Evolutionary conservation across 148 eudicot species (phyloP), one percentile per base, ranked within the genome.

Genomic region (Fagopyrum tataricum): DNA sequence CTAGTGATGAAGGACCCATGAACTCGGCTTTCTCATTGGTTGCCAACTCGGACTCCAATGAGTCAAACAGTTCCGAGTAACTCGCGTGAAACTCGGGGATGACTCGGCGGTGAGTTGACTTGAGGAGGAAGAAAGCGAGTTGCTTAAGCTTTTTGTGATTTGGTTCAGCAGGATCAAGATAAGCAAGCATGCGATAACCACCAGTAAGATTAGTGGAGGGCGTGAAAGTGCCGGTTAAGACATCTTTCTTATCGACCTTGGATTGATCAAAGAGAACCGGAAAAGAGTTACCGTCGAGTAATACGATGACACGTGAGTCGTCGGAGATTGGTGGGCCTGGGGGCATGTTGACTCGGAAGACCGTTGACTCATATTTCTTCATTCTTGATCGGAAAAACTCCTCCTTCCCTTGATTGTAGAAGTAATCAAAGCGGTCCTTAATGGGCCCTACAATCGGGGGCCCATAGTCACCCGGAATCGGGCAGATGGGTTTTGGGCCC

Each of bases 291-390:
- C 47, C 47, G 47, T 44, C 47, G 47, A 44, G 47, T 11, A 44
- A 11, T 6, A 44, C 47, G 47, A 44, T 44, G 47, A 6, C 47
- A 4, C 47, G 47, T 0, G 47, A 11, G 47, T 44, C 47, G 47
- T 4, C 47, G 47, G 47, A 7, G 47, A 44, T 44, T 7, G 11
- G 47, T 44, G 47, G 47, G 7, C 47, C 47, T 0, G 47, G 47
- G 6, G 97, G 94, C 87, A 91, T 87, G 76, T 91, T 91, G 44
- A 79, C 78, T n/a, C 91, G 77, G n/a, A 86, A 91, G 4, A 91
- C 80, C 2, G 93, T 85, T 52, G 93, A 89, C 21, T 86, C 74
- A 75, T 89, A 67, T 31, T 84, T 85, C 11, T 83, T 44, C 59
- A 89, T 79, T 39, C 87, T 78, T 43, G 85, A 69, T 44, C 42